Base-by-base conservation (phyloP, 495 filamentous ascomycete genomes). In the Jackrogersella minutella region DNA sequence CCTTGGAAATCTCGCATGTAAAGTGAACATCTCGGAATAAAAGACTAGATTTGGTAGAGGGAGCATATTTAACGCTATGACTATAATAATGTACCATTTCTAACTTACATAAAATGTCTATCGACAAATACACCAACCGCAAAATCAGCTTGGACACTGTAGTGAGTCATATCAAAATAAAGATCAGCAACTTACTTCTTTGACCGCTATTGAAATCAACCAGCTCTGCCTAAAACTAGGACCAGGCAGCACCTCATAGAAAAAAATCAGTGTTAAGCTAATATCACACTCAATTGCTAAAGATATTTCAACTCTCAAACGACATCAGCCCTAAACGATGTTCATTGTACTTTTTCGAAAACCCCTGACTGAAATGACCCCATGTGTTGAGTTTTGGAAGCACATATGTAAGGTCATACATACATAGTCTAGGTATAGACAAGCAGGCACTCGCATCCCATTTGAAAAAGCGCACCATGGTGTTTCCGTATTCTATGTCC, bases 101-200 rank as follows among this genome's bases (percentile, higher is more conserved):
- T 14, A 37, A 37, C 34, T 14, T 14, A 37, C n/a, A 2, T 37
- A 11, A 37, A 3, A 13, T 14, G 8, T 16, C 47, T 34, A 17
- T n/a, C n/a, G 30, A 50, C 4, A 11, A 33, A 33, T 31, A 6
- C 3, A 21, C 10, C 4, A 19, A 34, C 11, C 22, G 6, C 17
- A 13, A 13, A 10, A 13, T 17, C 11, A 34, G 47, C 24, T 21
- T n/a, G 49, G 30, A 30, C 31, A 40, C 36, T 9, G 17, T n/a
- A 17, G 44, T 49, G 44, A 49, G 44, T 49, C 44, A 49, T 14
- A 31, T 9, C 31, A 49, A 14, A 7, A 49, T 49, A 31, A n/a
- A 2, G 26, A 31, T 49, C 44, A 31, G 31, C 44, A 28, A 0
- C 11, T 14, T 17, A 31, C 26, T n/a, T 49, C 13, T n/a, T n/a